Base-by-base conservation (phyloP, 805 yeast species). In the Pichia kluyveri region DNA sequence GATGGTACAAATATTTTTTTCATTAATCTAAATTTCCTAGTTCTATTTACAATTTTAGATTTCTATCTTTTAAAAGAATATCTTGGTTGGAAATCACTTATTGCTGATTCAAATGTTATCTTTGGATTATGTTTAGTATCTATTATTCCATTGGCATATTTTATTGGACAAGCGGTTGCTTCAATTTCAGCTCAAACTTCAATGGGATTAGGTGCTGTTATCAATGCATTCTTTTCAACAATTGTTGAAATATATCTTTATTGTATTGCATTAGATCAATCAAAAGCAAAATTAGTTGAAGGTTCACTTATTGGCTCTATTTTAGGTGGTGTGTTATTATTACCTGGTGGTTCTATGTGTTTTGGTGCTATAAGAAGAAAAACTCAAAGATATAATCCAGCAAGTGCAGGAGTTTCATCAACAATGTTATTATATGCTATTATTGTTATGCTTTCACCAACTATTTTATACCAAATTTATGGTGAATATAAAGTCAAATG, bases 111-210 rank as follows among this genome's bases (percentile, higher is more conserved):
- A 18, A 71, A 81, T 0, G 66, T 81, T 23, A 75, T 88, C 41
- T 93, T 93, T 59, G 70, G 79, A 41, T 67, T 88, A 17, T 85
- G 96, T 62, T 68, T 93, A 49, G 72, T 85, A 43, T 86, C 96
- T 1, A 87, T 93, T 50, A 77, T 93, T 37, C 99, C 99, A 8
- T 71, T 93, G 55, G 98, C 99, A 0, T 91, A 93, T 62, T 93
- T 89, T 67, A 90, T 93, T 57, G 99, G 99, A 4, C 98, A 91
- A 66, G 98, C 98, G 7, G 99, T 93, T n/a, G 99, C 99, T 0
- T 90, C 98, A 2, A 93, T 93, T 50, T 86, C 96, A 8, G 98
- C 99, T 0, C 99, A 93, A 68, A 87, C 97, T 0, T 90, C 97
- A 0, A 93, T 93, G 99, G 97, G 98, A 30, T 81, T 93, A 51